These are phyloP conservation scores for Cinchona pubescens DNA, from an alignment of 257 asterid genomes.

Conservation along the genomic window DNA sequence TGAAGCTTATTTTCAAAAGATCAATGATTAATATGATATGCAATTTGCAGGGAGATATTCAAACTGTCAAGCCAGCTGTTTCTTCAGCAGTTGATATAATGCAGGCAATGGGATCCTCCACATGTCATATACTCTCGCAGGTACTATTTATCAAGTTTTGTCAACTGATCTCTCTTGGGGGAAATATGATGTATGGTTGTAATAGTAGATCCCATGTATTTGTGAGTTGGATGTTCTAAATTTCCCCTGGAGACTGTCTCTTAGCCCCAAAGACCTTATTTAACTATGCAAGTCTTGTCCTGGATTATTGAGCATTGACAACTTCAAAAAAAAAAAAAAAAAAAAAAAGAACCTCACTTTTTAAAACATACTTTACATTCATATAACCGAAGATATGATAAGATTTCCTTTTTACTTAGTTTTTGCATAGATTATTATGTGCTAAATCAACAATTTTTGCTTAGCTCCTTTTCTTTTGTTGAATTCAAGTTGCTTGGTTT, in stretches of 20 bases:
- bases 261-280: neutral
- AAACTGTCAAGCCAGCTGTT: constrained; percentile 58
- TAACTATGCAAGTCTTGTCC: neutral
- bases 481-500: neutral
- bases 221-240: neutral
- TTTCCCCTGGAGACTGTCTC: neutral
- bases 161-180: neutral
- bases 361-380: neutral
- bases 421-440: neutral
- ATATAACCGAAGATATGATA: neutral
- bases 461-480: neutral
- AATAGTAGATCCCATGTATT: neutral
- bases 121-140: constrained; percentile 46
- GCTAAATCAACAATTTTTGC: neutral
- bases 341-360: neutral
- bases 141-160: constrained; percentile 33
- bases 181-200: neutral
- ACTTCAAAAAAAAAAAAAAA: neutral
- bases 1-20: constrained; percentile 4
- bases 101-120: constrained; percentile 78
- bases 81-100: constrained; percentile 72
- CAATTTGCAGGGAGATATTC: constrained; percentile 57
- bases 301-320: neutral
- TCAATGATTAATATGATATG: constrained; percentile 14
- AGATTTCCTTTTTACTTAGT: neutral